These are phyloP conservation scores for Taphrina wiesneri DNA, from an alignment of 1,139 yeast species.

Conservation along the genomic window DNA sequence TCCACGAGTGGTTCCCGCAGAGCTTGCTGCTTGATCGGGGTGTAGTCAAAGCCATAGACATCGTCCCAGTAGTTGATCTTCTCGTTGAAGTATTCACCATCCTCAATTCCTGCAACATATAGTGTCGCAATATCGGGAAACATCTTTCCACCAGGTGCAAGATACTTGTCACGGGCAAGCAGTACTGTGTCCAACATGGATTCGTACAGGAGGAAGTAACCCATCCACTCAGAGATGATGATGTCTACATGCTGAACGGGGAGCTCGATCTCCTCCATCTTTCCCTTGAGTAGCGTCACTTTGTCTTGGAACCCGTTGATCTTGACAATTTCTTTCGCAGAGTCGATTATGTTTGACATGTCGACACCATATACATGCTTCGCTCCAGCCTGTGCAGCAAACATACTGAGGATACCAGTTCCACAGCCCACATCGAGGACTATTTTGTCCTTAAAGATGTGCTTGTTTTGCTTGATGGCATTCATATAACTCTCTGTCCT, in stretches of 20 bases:
- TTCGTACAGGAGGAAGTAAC: conserved; percentile 91
- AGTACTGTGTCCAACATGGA: conserved; percentile 97
- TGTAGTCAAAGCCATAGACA: conserved; percentile 93
- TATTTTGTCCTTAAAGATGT: conserved; percentile 55
- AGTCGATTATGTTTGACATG: conserved; percentile 92
- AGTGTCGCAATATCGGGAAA: conserved; percentile 94
- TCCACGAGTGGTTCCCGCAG: conserved; percentile 95
- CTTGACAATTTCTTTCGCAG: conserved; percentile 83
- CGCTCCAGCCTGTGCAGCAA: conserved; percentile 62
- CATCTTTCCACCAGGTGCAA: conserved; percentile 82
- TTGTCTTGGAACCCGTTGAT: conserved; percentile 84
- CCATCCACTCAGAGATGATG: conserved; percentile 99
- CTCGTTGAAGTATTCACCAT: conserved; percentile 88
- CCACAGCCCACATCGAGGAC: conserved; percentile 61
- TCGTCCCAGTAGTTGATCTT: conserved; percentile 95
- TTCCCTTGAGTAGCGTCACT: conserved; percentile 87
- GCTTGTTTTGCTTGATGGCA: conserved; percentile 58
- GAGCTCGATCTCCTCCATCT: conserved; percentile 86
- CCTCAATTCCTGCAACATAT: conserved; percentile 92
- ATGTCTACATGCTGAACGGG: conserved; percentile 84
- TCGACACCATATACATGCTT: conserved; percentile 62
- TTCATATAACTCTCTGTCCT: conserved; percentile 58
- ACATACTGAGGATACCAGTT: conserved; percentile 63
- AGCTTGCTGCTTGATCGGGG: conserved; percentile 69
- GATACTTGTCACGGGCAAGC: conserved; percentile 87